These are phyloP conservation scores for Hypsizygus marmoreus DNA, from an alignment of 768 basidiomycete genomes.

Conservation along the genomic window DNA sequence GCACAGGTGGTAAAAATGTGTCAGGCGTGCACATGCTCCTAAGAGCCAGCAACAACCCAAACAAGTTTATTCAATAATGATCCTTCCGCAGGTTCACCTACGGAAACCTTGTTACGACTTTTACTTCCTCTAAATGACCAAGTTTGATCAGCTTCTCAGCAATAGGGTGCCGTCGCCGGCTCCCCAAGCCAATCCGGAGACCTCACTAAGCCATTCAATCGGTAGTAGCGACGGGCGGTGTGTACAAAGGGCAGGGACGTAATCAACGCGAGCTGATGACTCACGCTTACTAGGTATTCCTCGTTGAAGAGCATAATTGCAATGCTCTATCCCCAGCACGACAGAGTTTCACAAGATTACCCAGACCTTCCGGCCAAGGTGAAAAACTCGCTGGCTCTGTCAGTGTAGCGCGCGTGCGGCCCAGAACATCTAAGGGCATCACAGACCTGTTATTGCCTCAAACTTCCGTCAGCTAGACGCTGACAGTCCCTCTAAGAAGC, in stretches of 20 bases:
- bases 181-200: slow-evolving; percentile 76
- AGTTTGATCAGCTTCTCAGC: slow-evolving; percentile 68
- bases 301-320: slow-evolving; percentile 92
- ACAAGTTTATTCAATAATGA: slow-evolving; percentile 54
- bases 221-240: slow-evolving; percentile 90
- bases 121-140: slow-evolving; percentile 86
- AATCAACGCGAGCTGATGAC: slow-evolving; percentile 87
- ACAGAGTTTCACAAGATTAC: slow-evolving; percentile 51
- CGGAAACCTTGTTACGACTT: slow-evolving; percentile 82
- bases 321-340: slow-evolving; percentile 88
- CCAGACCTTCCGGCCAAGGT: slow-evolving; percentile 38
- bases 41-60: slow-evolving; percentile 34
- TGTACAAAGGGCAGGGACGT: slow-evolving; percentile 17
- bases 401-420: slow-evolving; percentile 88
- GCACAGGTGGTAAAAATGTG: slow-evolving; percentile 50
- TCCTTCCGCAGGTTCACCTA: slow-evolving; percentile 84
- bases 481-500: slow-evolving; percentile 88
- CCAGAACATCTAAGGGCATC: slow-evolving; percentile 91
- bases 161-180: slow-evolving; percentile 48
- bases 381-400: slow-evolving; percentile 67
- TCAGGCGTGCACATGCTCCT: slow-evolving; percentile 37
- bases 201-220: slow-evolving; percentile 91
- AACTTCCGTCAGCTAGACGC: slow-evolving; percentile 82
- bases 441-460: slow-evolving; percentile 92
- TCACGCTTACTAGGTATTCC: slow-evolving; percentile 88